These are phyloP conservation scores for Potentilla sterilis DNA, from an alignment of 306 rosid species.

Conservation along the genomic window DNA sequence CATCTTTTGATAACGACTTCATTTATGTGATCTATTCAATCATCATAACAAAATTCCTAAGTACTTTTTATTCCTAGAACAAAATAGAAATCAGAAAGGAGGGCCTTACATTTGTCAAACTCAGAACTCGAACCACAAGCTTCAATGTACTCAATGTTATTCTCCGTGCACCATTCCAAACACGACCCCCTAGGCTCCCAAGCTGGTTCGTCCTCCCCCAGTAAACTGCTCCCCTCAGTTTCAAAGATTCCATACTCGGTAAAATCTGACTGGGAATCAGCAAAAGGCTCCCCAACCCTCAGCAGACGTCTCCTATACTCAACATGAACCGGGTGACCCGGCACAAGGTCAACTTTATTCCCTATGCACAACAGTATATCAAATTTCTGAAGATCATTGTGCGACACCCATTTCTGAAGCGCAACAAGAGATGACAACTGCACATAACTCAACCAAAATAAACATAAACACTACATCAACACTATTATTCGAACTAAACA, in stretches of 20 bases:
- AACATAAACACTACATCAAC: conserved; percentile 14
- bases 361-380: conserved; percentile 84
- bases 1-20: neutral
- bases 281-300: conserved; percentile 48
- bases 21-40: neutral
- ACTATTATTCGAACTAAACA: conserved; percentile 4
- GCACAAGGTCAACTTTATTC: conserved; percentile 79
- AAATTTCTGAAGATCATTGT: conserved; percentile 60
- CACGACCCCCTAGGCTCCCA: conserved; percentile 59
- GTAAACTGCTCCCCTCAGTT: conserved; percentile 74
- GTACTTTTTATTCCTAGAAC: neutral
- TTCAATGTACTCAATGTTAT: conserved; percentile 76
- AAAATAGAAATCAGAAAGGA: conserved; percentile 7
- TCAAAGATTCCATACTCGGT: conserved; percentile 73
- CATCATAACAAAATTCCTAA: neutral
- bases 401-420: conserved; percentile 63
- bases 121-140: conserved; percentile 79
- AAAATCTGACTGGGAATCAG: conserved; percentile 37
- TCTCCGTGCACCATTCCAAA: conserved; percentile 74
- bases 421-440: conserved; percentile 65
- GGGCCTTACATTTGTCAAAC: conserved; percentile 71
- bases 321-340: conserved; percentile 74
- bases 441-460: conserved; percentile 22
- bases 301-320: conserved; percentile 62
- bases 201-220: conserved; percentile 51